Base-by-base conservation (phyloP, 2,329 filamentous ascomycete species). In the Ophiostoma sp. region DNA sequence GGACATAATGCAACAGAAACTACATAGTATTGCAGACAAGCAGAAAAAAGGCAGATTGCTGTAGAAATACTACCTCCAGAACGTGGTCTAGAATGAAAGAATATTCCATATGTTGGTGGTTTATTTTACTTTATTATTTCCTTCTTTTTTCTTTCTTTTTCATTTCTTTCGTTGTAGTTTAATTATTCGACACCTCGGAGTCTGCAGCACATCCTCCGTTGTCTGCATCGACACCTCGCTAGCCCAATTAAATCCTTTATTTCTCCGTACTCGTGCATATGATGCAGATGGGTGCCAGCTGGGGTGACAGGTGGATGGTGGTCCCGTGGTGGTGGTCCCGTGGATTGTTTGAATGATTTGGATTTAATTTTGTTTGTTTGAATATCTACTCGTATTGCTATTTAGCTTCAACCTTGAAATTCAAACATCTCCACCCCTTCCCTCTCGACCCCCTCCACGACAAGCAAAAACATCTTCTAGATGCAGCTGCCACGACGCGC, bases 51-150 rank as follows among this genome's bases (percentile, higher is more conserved):
- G 57, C 23, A 62, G 57, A 62, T 62, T 62, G 23, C 27, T 31
- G 27, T 62, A 62, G 27, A 62, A 62, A 62, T 62, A 62, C 57
- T 62, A 62, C 57, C n/a, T 31, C 52, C 23, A 31, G 52, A 57
- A 57, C 52, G 52, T 57, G 52, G 52, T 57, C 52, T 57, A 57
- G 52, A 57, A 57, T 27, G 52, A 57, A 57, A 57, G 52, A 57
- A 57, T 23, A 57, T 27, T 57, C 52, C 15, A 27, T 57, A 31
- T 23, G n/a, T 57, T 57, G 11, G n/a, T 57, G 11, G n/a, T 27
- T 17, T 27, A 5, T 11, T 23, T 54, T n/a, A 8, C 27, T 41
- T 41, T 41, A 11, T 13, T 41, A 41, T 41, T 41, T 15, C 3
- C 4, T 41, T 41, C 15, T 15, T 13, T 15, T 41, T 15, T 41